Conservation (phyloP, 2,329 filamentous ascomycete species). For the Niveomyces coronatus region DNA sequence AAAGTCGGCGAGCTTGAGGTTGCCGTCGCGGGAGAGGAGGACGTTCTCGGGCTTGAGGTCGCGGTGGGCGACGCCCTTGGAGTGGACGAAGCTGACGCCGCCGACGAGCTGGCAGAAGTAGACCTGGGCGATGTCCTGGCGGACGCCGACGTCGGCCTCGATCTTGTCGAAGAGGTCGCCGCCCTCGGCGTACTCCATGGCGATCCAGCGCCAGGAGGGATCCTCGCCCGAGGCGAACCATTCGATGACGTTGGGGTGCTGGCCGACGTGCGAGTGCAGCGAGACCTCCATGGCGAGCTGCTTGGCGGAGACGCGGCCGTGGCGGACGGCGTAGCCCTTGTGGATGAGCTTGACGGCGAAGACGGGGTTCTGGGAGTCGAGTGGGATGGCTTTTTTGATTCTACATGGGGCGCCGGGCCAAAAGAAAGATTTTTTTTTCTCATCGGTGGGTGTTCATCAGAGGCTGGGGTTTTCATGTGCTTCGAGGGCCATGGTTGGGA, state of each 20-base stretch:
- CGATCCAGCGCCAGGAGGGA: constrained; percentile 85
- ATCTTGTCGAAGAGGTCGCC: constrained; percentile 99
- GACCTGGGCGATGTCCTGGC: constrained; percentile 87
- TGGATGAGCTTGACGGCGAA: constrained; percentile 99
- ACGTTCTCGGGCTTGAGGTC: constrained; percentile 95
- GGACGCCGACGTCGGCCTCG: constrained; percentile 91
- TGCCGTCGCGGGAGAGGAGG: constrained; percentile 70
- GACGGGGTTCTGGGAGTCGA: constrained; percentile 57
- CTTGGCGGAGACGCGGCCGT: constrained; percentile 79
- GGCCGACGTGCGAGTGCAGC: constrained; percentile 77
- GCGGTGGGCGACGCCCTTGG: constrained; percentile 86
- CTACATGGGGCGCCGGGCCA: too few species aligned
- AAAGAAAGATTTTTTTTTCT: too few species aligned
- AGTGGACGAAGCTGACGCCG: constrained; percentile 91
- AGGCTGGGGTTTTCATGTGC: too few species aligned
- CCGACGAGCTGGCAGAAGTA: constrained; percentile 90
- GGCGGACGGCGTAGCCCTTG: constrained; percentile 83
- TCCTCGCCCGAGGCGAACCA: constrained; percentile 88
- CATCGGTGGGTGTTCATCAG: too few species aligned
- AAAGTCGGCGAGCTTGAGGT: constrained; percentile 93
- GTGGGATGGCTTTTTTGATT: constrained; percentile 85
- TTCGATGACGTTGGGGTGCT: constrained; percentile 87
- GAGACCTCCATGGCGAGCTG: constrained; percentile 89
- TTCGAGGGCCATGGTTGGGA: too few species aligned
- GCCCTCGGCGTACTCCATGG: constrained; percentile 92